Conservation (phyloP, 306 rosid genomes). For the Cucurbita moschata region DNA sequence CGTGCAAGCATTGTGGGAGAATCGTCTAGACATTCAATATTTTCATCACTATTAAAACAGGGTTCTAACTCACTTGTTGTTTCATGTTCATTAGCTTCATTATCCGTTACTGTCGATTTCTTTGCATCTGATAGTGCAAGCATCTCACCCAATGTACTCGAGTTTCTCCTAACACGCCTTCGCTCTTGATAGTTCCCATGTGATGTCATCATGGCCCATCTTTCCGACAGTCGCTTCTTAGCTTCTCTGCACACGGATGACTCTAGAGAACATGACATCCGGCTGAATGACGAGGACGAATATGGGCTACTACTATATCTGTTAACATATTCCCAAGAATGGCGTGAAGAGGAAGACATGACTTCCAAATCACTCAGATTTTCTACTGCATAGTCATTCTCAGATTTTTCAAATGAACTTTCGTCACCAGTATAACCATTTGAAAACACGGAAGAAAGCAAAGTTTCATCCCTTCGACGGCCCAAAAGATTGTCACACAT, state of each 20-base stretch:
- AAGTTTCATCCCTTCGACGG: conserved; percentile 46
- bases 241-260: conserved; percentile 88
- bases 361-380: conserved; percentile 66
- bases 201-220: conserved; percentile 75
- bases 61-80: conserved; percentile 28
- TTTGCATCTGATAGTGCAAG: conserved; percentile 66
- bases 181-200: conserved; percentile 44
- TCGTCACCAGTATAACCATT: conserved; percentile 72
- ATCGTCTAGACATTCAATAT: conserved; percentile 22
- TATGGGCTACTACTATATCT: conserved; percentile 48
- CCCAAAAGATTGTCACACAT: conserved; percentile 45
- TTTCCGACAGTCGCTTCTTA: conserved; percentile 83
- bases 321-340: conserved; percentile 71
- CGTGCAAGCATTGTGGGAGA: conserved; percentile 38
- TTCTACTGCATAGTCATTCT: conserved; percentile 48
- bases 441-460: conserved; percentile 51
- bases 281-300: conserved; percentile 62
- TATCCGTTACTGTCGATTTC: conserved; percentile 33
- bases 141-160: conserved; percentile 88
- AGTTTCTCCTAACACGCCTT: conserved; percentile 34
- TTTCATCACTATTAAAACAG: conserved; percentile 25
- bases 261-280: conserved; percentile 64
- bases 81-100: conserved; percentile 27
- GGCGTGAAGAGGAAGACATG: conserved; percentile 53
- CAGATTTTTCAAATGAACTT: conserved; percentile 64